phyloP scores from a whole-genome alignment of 2,329 filamentous ascomycete genomes.

The Hyphodiscus sp. region DNA sequence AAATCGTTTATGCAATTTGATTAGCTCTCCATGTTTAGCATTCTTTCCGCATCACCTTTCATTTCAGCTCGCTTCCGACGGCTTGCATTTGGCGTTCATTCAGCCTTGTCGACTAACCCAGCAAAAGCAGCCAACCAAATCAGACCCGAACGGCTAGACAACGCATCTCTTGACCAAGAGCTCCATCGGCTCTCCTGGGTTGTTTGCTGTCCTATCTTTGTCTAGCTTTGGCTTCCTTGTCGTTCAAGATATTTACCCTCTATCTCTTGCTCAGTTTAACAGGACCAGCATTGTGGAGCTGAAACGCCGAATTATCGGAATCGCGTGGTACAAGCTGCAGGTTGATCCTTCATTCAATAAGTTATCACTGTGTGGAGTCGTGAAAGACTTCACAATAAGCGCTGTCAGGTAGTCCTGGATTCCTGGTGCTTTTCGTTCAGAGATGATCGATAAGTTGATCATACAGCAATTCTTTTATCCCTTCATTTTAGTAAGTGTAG shows the following conservation, averaged over 20 bases:
- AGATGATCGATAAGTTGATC: too few relatives aligned
- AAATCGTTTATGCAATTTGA: slow-evolving; percentile 1
- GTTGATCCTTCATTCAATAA: background rate
- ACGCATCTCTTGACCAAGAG: background rate
- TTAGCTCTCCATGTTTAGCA: background rate
- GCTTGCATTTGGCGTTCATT: slow-evolving; percentile 8
- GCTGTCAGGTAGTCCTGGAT: too few relatives aligned
- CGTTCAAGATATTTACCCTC: too few relatives aligned
- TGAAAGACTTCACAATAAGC: background rate
- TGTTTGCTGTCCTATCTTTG: background rate
- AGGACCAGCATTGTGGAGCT: background rate
- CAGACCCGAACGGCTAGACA: background rate
- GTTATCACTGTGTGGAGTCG: background rate
- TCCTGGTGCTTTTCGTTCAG: too few relatives aligned
- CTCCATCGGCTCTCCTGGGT: background rate
- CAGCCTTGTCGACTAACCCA: slow-evolving; percentile 1
- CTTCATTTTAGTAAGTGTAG: too few relatives aligned
- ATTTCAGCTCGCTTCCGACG: slow-evolving; percentile 5
- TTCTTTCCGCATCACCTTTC: background rate
- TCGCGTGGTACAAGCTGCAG: too few relatives aligned
- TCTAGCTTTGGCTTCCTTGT: too few relatives aligned
- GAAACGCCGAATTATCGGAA: slow-evolving; percentile 1
- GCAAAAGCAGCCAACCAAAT: background rate
- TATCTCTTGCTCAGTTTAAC: too few relatives aligned
- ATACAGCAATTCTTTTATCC: too few relatives aligned